Percentiles rank a stretch among this genome's conserved stretches.
These are phyloP conservation scores for Patellifolia procumbens DNA, from an alignment of 179 eudicot genomes.

Conservation along the genomic window DNA sequence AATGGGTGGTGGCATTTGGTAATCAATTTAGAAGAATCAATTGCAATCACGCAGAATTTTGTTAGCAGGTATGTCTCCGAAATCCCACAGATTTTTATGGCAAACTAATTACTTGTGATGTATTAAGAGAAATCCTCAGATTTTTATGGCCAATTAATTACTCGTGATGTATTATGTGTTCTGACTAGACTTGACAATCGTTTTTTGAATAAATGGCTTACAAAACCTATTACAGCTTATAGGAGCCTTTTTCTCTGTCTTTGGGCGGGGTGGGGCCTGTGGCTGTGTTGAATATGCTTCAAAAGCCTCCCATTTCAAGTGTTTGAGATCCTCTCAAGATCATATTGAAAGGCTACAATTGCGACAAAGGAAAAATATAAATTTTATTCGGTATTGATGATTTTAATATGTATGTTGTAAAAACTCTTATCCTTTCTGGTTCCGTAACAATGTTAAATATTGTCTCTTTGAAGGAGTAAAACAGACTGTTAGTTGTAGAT, in stretches of 20 bases:
- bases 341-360: background rate
- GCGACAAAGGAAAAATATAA: too few species aligned
- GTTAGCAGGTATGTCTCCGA: slow-evolving; percentile 77
- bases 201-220: background rate
- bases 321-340: too few species aligned
- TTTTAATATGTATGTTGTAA: background rate
- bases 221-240: background rate
- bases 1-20: slow-evolving; percentile 99
- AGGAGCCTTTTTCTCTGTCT: background rate
- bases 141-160: too few species aligned
- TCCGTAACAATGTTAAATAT: background rate
- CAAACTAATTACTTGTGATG: too few species aligned
- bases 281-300: background rate
- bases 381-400: too few species aligned
- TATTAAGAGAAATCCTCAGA: too few species aligned
- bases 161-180: slow-evolving; percentile 1
- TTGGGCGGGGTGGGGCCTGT: background rate
- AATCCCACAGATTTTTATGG: background rate
- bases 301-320: too few species aligned
- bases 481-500: background rate
- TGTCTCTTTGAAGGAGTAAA: background rate
- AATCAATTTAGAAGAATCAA: slow-evolving; percentile 88
- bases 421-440: background rate
- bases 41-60: slow-evolving; percentile 94
- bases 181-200: background rate